Evolutionary conservation across 371 early-diverging fungal species (phyloP).

Genomic region (Hamiltosporidium tvaerminnensis): DNA sequence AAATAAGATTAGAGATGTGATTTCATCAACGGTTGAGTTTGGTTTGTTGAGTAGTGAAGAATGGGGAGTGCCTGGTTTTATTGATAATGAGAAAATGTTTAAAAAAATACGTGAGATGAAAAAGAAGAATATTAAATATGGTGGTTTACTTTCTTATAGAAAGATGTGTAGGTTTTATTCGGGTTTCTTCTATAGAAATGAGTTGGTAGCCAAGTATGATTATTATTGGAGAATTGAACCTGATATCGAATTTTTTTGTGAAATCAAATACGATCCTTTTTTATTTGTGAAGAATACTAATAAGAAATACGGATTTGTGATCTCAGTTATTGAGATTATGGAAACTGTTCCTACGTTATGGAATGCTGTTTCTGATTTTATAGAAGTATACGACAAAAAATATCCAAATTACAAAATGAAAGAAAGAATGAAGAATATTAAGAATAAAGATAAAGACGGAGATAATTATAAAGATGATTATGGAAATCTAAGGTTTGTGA

Average conservation of each 20-base stretch:
- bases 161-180: constrained; percentile 80
- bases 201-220: constrained; percentile 59
- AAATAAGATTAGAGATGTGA: constrained; percentile 51
- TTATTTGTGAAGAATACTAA: constrained; percentile 58
- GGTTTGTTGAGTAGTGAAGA: constrained; percentile 60
- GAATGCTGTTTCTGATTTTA: constrained; percentile 51
- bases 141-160: constrained; percentile 64
- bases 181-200: constrained; percentile 70
- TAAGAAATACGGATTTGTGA: constrained; percentile 64
- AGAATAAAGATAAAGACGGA: too few relatives aligned
- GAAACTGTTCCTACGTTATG: constrained; percentile 66
- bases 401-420: too few relatives aligned
- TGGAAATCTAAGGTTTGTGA: constrained; percentile 23
- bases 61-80: constrained; percentile 66
- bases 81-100: constrained; percentile 59
- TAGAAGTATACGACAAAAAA: neutral
- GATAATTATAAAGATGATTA: too few relatives aligned
- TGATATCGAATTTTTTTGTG: constrained; percentile 63
- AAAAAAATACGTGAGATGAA: constrained; percentile 56
- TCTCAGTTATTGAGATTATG: constrained; percentile 61
- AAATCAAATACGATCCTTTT: constrained; percentile 69
- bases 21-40: constrained; percentile 53
- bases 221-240: constrained; percentile 93
- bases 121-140: constrained; percentile 61
- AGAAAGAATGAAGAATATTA: too few relatives aligned